phyloP scores from a whole-genome alignment of 805 yeast genomes.

The Zygoascus ofunaensis region DNA sequence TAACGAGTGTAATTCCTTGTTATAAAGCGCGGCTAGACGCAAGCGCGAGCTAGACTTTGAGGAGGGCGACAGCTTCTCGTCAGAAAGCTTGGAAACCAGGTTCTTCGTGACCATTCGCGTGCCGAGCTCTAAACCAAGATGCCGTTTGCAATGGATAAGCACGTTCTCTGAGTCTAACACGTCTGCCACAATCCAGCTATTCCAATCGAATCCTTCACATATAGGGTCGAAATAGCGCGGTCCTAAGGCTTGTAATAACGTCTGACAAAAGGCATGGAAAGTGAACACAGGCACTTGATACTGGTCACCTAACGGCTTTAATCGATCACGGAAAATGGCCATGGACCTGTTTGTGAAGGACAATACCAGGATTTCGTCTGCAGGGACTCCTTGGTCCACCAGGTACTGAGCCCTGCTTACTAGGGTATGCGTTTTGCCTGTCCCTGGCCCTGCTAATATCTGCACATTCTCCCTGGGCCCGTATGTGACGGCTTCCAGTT shows the following conservation, averaged over 20 bases:
- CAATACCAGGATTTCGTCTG: slow-evolving; percentile 66
- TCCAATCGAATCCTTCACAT: not conserved
- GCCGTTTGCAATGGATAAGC: not conserved
- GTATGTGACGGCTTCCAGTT: slow-evolving; percentile 13
- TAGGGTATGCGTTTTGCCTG: slow-evolving; percentile 75
- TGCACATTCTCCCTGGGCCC: slow-evolving; percentile 25
- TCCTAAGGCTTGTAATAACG: not conserved
- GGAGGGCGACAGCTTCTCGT: not conserved
- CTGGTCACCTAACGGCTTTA: slow-evolving; percentile 21
- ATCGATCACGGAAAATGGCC: slow-evolving; percentile 62
- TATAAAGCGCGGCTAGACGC: slow-evolving; percentile 6
- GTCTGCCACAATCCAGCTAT: slow-evolving; percentile 2
- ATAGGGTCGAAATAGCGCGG: not conserved
- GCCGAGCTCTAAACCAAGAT: not conserved
- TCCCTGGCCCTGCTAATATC: slow-evolving; percentile 61
- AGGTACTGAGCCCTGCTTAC: slow-evolving; percentile 70
- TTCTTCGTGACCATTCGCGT: not conserved
- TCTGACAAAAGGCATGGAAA: slow-evolving; percentile 72
- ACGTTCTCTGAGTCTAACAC: not conserved
- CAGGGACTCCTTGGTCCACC: slow-evolving; percentile 39
- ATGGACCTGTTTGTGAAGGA: slow-evolving; percentile 95
- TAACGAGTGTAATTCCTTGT: slow-evolving; percentile 1
- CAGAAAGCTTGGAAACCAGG: not conserved
- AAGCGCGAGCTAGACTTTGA: not conserved
- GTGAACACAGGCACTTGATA: slow-evolving; percentile 60